Evolutionary conservation across 2,329 filamentous ascomycete species (phyloP).

Genomic region (Trichoderma afroharzianum): DNA sequence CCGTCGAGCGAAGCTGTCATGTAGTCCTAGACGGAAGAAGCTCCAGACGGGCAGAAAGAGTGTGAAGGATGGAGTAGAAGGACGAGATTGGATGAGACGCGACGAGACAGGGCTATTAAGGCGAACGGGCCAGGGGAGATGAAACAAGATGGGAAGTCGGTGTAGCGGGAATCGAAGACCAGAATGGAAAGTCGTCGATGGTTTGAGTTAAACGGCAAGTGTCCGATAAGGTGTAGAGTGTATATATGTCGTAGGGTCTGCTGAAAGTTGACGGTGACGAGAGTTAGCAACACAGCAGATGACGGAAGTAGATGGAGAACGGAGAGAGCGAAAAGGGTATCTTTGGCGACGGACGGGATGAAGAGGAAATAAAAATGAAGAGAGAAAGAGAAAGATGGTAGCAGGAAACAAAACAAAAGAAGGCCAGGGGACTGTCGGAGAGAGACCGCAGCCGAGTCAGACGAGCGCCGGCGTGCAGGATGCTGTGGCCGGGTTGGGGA

Average conservation of each 20-base stretch:
- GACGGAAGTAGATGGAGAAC: not conserved
- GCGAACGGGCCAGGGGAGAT: conserved; percentile 20
- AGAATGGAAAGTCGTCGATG: conserved; percentile 22
- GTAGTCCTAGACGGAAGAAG: conserved; percentile 30
- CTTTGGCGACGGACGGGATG: not conserved
- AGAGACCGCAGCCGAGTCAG: conserved; percentile 13
- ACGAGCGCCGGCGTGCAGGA: conserved; percentile 17
- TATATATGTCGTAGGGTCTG: conserved; percentile 16
- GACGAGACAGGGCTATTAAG: conserved; percentile 17
- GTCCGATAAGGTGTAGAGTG: conserved; percentile 31
- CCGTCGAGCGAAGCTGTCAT: conserved; percentile 37
- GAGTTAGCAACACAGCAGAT: conserved; percentile 18
- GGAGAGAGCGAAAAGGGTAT: not conserved
- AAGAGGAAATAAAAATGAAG: not conserved
- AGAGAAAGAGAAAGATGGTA: not conserved
- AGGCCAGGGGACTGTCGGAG: conserved; percentile 9
- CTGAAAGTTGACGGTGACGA: conserved; percentile 23
- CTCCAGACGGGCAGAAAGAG: conserved; percentile 5
- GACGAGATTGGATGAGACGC: not conserved
- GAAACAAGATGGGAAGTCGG: conserved; percentile 23
- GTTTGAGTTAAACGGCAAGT: conserved; percentile 25
- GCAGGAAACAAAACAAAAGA: conserved; percentile 3
- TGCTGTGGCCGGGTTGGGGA: conserved; percentile 15
- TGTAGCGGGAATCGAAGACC: conserved; percentile 16
- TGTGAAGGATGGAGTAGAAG: not conserved